Evolutionary conservation across 106 monocot species (phyloP).

Genomic region (Ottelia alismoides): DNA sequence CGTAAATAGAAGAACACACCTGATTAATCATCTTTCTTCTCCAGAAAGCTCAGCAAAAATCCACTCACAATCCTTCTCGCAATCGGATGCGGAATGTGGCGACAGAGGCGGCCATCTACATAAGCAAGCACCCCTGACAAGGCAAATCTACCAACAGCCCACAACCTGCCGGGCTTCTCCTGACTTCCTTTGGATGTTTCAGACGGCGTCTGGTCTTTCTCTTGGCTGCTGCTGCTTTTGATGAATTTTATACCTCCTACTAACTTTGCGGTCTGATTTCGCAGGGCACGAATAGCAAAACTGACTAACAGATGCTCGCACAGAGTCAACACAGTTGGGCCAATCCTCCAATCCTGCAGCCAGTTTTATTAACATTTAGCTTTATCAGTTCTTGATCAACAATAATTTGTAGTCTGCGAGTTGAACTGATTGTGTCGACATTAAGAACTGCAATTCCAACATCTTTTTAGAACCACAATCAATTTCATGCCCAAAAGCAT

Average conservation of each 20-base stretch:
- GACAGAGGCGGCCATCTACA: constrained; percentile 73
- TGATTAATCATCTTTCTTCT: constrained; percentile 33
- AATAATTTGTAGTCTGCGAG: too few relatives aligned
- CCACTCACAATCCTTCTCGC: constrained; percentile 81
- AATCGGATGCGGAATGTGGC: constrained; percentile 74
- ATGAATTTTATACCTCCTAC: constrained; percentile 18
- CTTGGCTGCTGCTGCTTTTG: constrained; percentile 2
- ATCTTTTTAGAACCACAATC: too few relatives aligned
- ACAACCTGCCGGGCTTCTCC: constrained; percentile 16
- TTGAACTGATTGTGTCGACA: too few relatives aligned
- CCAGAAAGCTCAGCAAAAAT: constrained; percentile 72
- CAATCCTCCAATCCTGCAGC: constrained; percentile 85
- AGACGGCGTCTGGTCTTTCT: constrained; percentile 3
- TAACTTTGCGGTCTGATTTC: constrained; percentile 37
- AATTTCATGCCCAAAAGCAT: too few relatives aligned
- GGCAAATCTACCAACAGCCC: constrained; percentile 61
- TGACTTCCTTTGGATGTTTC: not conserved
- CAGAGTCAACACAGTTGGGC: constrained; percentile 65
- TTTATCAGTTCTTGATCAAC: too few relatives aligned
- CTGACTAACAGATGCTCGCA: constrained; percentile 84
- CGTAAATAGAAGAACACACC: too few relatives aligned
- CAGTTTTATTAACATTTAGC: too few relatives aligned
- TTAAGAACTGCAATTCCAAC: too few relatives aligned
- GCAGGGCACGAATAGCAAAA: constrained; percentile 50
- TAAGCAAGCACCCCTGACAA: constrained; percentile 74